Base-by-base conservation (phyloP, 345 rosid species). In the Linum trigynum region DNA sequence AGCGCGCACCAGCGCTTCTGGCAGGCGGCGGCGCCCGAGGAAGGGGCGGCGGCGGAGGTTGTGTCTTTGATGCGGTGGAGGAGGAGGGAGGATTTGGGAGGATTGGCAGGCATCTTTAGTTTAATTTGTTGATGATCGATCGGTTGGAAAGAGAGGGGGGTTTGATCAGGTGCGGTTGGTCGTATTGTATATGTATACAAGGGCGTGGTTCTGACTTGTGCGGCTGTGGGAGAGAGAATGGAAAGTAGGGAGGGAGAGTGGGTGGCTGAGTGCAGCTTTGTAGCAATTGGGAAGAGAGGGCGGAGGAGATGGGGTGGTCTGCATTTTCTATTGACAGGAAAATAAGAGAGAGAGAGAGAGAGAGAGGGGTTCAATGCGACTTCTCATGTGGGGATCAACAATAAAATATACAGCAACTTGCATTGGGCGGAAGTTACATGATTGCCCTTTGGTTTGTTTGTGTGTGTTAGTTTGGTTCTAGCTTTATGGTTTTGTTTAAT, bases 61-160 rank as follows among this genome's bases (percentile, higher is more conserved):
- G 32, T 42, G 65, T 50, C 57, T 70, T 70, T 73, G 67, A 76
- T 70, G 10, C 77, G 69, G 36, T 68, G 82, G 61, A 68, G 70
- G 2, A 79, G 32, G 16, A 76, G 55, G 4, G 83, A 67, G 12
- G 80, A 73, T 62, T 70, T 75, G 0, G 69, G 73, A 51, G 71
- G 67, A 53, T 66, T 65, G 45, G 67, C 48, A 38, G 75, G 79
- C 79, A 74, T 78, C 59, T 61, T n/a, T 15, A 39, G 4, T 23
- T 23, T 23, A 12, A 1, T 16, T 4, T 5, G 5, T 14, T 7
- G 10, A 43, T 14, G 57, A 35, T n/a, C 37, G 32, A 23, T 23
- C 32, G 32, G 32, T 23, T 23, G 32, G 32, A 23, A 23, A 23
- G 32, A 23, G 32, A 23, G 32, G 32, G 32, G 32, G 32, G 15